phyloP scores from a whole-genome alignment of 306 rosid genomes.

The Sindora glabra region DNA sequence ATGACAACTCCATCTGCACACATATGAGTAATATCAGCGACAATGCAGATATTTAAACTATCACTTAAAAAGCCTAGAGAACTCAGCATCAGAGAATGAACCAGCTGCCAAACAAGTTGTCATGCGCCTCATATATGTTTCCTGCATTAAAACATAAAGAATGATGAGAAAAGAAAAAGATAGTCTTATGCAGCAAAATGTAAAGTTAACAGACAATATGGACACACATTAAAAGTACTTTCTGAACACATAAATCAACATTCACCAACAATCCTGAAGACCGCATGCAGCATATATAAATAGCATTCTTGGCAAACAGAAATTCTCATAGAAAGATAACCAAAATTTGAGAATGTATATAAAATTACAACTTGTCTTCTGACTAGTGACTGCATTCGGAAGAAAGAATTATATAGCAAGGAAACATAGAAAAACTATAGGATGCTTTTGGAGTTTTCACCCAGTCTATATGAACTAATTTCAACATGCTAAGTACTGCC shows the following conservation, averaged over 20 bases:
- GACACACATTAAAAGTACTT: background rate
- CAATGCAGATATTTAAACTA: slow-evolving; percentile 12
- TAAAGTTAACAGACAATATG: background rate
- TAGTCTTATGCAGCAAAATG: background rate
- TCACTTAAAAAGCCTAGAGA: slow-evolving; percentile 12
- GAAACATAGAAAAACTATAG: background rate
- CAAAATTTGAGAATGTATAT: background rate
- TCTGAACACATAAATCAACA: slow-evolving; percentile 8
- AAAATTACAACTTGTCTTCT: background rate
- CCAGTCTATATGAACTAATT: background rate
- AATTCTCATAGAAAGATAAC: background rate
- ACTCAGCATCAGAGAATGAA: slow-evolving; percentile 29
- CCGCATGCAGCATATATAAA: background rate
- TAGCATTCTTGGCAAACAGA: background rate
- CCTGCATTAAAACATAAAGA: slow-evolving; percentile 42
- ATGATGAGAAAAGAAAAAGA: slow-evolving; percentile 1
- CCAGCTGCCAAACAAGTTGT: slow-evolving; percentile 80
- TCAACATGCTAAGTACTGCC: background rate
- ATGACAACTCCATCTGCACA: slow-evolving; percentile 80
- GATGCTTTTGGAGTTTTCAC: background rate
- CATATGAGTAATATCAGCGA: slow-evolving; percentile 18
- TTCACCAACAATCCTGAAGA: background rate
- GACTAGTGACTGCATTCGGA: background rate
- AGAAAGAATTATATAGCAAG: background rate
- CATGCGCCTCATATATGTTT: slow-evolving; percentile 73